Base-by-base conservation (phyloP, 139 green algal species). In the Asterochloris erici region DNA sequence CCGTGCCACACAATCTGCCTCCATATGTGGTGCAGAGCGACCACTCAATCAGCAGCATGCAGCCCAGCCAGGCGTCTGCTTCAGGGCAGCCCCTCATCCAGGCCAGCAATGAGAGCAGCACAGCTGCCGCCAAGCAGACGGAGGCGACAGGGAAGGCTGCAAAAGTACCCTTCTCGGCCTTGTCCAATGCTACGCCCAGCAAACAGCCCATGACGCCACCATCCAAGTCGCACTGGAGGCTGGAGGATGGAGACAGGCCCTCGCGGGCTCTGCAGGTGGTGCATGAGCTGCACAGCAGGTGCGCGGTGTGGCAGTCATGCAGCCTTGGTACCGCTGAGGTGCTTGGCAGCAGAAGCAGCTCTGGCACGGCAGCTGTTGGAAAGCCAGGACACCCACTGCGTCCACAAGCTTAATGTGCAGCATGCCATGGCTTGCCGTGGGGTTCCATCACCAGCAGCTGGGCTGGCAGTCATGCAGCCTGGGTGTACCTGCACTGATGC, bases 221-320 rank as follows among this genome's bases (percentile, higher is more conserved):
- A 21, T 2, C 66, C 66, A 54, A 54, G 38, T 54, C 38, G 6
- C 38, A 54, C 38, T 54, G 38, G 38, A 54, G 38, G 38, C 38
- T 54, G 38, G 66, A 73, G 66, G 23, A 73, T 9, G 19, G 19
- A 73, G 68, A 77, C 66, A 82, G 78, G 73, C 61, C 79, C 16
- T 61, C 83, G 23, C 27, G 74, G 12, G 63, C 90, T 15, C 85
- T 90, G 77, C 73, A 87, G 4, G 86, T 95, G 15, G 88, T 94
- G 0, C 82, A 85, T 4, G 90, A 91, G 75, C 87, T 94, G 6
- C 89, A 94, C 83, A 73, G 69, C 13, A 85, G 84, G 61, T 95
- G 90, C 80, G 85, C 9, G 23, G 19, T 21, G 38, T 54, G 38
- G 38, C 38, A 54, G 38, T 54, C 38, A 54, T 54, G 38, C 38